Evolutionary conservation across 257 asterid genomes (phyloP), one percentile per base, ranked within the genome.

Genomic region (Cinchona pubescens): DNA sequence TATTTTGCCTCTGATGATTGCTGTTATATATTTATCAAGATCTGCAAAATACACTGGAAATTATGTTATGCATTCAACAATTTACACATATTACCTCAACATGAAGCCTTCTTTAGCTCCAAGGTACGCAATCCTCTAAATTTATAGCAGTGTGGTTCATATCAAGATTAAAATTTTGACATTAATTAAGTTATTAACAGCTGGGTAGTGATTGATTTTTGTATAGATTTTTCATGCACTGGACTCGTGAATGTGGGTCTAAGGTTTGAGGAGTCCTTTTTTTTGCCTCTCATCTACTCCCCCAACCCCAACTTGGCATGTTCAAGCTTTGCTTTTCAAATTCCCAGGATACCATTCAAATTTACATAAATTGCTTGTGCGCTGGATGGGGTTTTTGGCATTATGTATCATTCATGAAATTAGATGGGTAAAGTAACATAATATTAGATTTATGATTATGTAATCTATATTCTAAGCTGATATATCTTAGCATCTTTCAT

Each of bases 41-140:
- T 95, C 99, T 23, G 84, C 99, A 58, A 95, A 95, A 68, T 95
- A 95, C 79, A 88, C 98, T 30, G 99, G 99, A 85, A 95, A 95
- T 78, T 95, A 92, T 85, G 99, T 95, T 81, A 91, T 91, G 99
- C 99, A 95, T 79, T 89, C 90, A 27, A 95, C 99, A 1, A 82
- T 95, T 85, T 90, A 86, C 79, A 91, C 98, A 59, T 95, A 95
- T 82, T 95, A 91, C 91, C 89, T 90, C 81, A 85, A 87, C 75
- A 95, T 95, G 99, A 95, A 92, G 84, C 98, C 97, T 75, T 95
- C 97, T 51, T 87, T 95, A 79, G 99, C 99, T 83, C 99, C 99
- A 83, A 95, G 98, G 98, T 95, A 88, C 55, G 75, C 53, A 18
- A 32, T 32, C 56, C 12, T 29, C 16, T 38, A 1, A 30, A 10